These are phyloP conservation scores for Oryza officinalis DNA, from an alignment of 176 grass and related monocot species.

Conservation along the genomic window DNA sequence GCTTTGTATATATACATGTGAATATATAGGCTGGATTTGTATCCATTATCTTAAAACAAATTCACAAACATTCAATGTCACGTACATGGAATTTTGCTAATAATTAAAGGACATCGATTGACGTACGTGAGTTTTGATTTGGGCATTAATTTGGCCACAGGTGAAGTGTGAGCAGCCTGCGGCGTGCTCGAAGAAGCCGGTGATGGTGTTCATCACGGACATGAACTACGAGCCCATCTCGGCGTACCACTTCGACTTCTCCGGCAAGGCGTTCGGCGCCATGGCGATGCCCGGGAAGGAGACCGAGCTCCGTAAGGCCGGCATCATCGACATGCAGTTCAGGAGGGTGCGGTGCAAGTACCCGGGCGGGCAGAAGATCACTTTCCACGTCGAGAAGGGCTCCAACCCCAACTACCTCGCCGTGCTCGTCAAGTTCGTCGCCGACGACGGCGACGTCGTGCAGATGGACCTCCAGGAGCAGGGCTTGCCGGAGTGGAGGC, in stretches of 20 bases:
- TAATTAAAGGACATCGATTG: too few species aligned
- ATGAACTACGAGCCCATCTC: conserved; percentile 62
- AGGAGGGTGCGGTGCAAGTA: conserved; percentile 67
- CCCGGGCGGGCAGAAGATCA: conserved; percentile 48
- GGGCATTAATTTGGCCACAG: neutral
- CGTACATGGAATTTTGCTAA: too few species aligned
- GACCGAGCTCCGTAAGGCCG: conserved; percentile 47
- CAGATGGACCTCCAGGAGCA: conserved; percentile 54
- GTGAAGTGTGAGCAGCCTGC: conserved; percentile 48
- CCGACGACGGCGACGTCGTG: conserved; percentile 60
- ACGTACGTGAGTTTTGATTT: too few species aligned
- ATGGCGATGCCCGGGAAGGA: conserved; percentile 54
- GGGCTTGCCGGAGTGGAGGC: conserved; percentile 26
- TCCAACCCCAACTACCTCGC: conserved; percentile 70
- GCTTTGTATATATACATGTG: too few species aligned
- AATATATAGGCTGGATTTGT: too few species aligned
- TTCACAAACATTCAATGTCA: too few species aligned
- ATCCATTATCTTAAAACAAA: too few species aligned
- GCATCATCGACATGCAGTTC: conserved; percentile 66
- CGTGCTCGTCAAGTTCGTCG: conserved; percentile 61
- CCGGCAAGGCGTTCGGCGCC: conserved; percentile 65
- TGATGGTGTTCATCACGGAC: conserved; percentile 63
- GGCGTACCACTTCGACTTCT: conserved; percentile 75
- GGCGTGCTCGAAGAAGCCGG: conserved; percentile 49
- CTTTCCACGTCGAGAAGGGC: conserved; percentile 63